Conservation (phyloP, 768 basidiomycete species). For the Candolleomyces aberdarensis region DNA sequence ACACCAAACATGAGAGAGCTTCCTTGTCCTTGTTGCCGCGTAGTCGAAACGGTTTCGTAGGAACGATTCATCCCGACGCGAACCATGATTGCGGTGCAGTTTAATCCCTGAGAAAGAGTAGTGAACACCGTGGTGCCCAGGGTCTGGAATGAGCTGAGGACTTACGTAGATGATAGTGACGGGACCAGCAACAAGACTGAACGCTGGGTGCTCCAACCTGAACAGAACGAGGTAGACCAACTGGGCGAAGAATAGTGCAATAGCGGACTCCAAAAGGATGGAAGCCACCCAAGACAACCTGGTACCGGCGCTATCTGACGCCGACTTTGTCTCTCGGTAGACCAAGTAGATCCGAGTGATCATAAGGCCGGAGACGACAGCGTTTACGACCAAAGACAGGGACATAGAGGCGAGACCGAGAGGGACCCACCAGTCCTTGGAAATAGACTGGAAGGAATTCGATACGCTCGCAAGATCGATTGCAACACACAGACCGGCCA, state of each 20-base stretch:
- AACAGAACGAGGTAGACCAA: constrained; percentile 1
- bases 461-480: background rate
- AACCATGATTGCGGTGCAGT: constrained; percentile 4
- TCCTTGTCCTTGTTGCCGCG: background rate
- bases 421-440: background rate
- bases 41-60: background rate
- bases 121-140: background rate
- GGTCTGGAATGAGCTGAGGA: background rate
- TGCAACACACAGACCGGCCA: background rate
- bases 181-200: background rate
- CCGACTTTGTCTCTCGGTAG: background rate
- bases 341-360: background rate
- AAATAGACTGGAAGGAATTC: background rate
- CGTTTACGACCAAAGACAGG: background rate
- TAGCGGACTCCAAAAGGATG: background rate
- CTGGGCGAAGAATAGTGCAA: background rate
- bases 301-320: background rate
- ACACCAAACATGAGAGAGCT: background rate
- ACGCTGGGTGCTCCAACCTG: background rate
- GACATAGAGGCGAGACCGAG: background rate
- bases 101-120: background rate
- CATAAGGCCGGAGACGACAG: background rate
- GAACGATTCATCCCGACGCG: constrained; percentile 2
- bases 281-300: background rate
- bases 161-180: constrained; percentile 2